Evolutionary conservation across 2,329 filamentous ascomycete genomes (phyloP).

Genomic region (Chalara sp.): DNA sequence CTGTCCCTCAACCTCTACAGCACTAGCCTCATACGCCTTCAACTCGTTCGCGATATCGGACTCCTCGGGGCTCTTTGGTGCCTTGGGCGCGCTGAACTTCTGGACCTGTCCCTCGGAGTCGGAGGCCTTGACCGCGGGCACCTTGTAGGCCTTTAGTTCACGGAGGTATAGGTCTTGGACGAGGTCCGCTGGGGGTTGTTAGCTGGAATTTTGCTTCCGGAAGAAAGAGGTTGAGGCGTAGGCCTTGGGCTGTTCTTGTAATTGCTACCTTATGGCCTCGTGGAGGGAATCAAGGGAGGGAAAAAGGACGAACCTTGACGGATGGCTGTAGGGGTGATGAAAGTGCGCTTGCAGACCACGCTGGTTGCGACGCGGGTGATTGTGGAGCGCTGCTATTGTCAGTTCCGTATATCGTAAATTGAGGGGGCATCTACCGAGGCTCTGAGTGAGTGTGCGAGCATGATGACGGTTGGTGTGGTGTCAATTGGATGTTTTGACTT

Average conservation of each 20-base stretch:
- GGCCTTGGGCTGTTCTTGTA: neutral
- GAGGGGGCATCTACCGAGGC: slow-evolving; percentile 26
- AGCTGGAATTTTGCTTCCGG: slow-evolving; percentile 8
- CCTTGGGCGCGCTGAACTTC: slow-evolving; percentile 72
- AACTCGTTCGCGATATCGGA: slow-evolving; percentile 84
- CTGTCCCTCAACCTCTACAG: slow-evolving; percentile 90
- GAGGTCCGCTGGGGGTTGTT: slow-evolving; percentile 66
- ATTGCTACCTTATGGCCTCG: no score
- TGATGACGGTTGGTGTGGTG: slow-evolving; percentile 14
- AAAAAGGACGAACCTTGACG: slow-evolving; percentile 25
- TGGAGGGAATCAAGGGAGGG: neutral
- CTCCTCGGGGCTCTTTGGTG: slow-evolving; percentile 88
- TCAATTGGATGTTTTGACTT: slow-evolving; percentile 6
- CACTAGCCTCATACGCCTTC: slow-evolving; percentile 89
- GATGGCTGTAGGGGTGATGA: slow-evolving; percentile 28
- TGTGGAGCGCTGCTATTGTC: slow-evolving; percentile 26
- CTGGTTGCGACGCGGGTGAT: slow-evolving; percentile 27
- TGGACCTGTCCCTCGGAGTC: slow-evolving; percentile 89
- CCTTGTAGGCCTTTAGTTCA: slow-evolving; percentile 95
- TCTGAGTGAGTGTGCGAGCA: slow-evolving; percentile 29
- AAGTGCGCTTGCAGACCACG: slow-evolving; percentile 24
- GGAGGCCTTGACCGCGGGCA: slow-evolving; percentile 70
- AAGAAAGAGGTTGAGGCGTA: neutral
- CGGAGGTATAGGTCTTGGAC: slow-evolving; percentile 97
- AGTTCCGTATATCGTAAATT: slow-evolving; percentile 15